Conservation (phyloP, 2,329 filamentous ascomycete species). For the Penicillium sp. region DNA sequence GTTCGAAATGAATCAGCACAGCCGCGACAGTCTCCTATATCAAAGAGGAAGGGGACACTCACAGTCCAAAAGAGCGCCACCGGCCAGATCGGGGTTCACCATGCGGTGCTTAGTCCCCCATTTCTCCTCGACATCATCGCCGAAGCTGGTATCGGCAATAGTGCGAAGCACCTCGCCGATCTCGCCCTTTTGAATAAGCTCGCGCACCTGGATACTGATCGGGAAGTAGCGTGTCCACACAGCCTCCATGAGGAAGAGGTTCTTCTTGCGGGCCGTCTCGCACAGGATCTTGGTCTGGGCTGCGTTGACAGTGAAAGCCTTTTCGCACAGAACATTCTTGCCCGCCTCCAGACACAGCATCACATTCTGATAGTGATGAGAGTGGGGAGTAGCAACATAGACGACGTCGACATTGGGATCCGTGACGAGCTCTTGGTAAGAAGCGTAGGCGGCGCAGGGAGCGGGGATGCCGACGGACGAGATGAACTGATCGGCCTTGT, state of each 20-base stretch:
- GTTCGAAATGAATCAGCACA: background rate
- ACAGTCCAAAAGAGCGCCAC: slow-evolving; percentile 72
- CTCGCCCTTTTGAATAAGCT: slow-evolving; percentile 53
- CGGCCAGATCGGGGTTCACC: slow-evolving; percentile 76
- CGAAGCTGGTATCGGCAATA: slow-evolving; percentile 58
- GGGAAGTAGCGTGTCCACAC: slow-evolving; percentile 91
- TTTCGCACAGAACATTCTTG: slow-evolving; percentile 87
- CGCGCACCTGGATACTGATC: slow-evolving; percentile 63
- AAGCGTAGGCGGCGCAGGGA: slow-evolving; percentile 67
- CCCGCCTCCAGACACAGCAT: slow-evolving; percentile 78
- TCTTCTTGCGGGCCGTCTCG: slow-evolving; percentile 66
- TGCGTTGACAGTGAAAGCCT: slow-evolving; percentile 80
- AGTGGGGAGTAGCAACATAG: slow-evolving; percentile 86
- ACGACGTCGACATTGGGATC: slow-evolving; percentile 77
- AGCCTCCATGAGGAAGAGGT: slow-evolving; percentile 75
- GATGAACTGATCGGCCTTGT: slow-evolving; percentile 68
- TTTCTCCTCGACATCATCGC: slow-evolving; percentile 55
- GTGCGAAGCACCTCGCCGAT: slow-evolving; percentile 57
- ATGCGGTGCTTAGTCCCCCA: slow-evolving; percentile 65
- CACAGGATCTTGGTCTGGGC: slow-evolving; percentile 68
- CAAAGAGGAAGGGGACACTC: slow-evolving; percentile 17
- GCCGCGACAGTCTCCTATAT: background rate
- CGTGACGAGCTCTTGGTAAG: slow-evolving; percentile 73
- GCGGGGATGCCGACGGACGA: slow-evolving; percentile 63
- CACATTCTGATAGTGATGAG: slow-evolving; percentile 86